Conservation (phyloP, 2,329 filamentous ascomycete species). For the Fusarium secorum region DNA sequence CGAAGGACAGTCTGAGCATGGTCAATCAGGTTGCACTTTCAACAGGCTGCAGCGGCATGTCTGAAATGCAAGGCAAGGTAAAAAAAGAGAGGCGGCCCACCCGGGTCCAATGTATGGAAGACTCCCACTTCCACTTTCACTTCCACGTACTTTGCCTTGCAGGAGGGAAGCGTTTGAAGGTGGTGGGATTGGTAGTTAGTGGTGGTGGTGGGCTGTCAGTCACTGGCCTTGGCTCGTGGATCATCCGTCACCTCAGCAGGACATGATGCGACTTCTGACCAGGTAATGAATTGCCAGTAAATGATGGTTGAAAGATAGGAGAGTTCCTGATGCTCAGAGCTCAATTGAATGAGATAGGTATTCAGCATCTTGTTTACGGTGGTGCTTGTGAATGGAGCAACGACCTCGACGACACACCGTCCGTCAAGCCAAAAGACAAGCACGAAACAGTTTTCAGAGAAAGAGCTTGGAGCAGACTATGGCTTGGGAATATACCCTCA, state of each 20-base stretch:
- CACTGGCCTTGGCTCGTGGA: conserved; percentile 13
- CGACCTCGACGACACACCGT: conserved; percentile 34
- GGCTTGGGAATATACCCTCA: not conserved
- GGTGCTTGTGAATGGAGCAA: not conserved
- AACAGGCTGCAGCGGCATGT: conserved; percentile 26
- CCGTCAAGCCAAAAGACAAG: conserved; percentile 11
- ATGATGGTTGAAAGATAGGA: not conserved
- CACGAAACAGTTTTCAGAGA: conserved; percentile 9
- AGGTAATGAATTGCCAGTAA: not conserved
- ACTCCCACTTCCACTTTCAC: not conserved
- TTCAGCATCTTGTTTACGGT: not conserved
- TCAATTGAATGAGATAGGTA: not conserved
- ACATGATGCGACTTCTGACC: conserved; percentile 14
- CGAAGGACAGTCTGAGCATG: not conserved
- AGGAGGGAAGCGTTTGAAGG: conserved; percentile 10
- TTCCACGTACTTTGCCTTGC: not conserved
- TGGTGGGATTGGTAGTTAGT: conserved; percentile 1
- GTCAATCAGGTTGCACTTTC: not conserved
- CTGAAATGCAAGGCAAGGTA: conserved; percentile 22
- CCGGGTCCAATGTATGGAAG: conserved; percentile 5
- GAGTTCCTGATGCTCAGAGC: not conserved
- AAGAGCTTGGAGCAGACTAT: not conserved
- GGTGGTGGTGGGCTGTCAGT: conserved; percentile 26
- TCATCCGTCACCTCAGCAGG: conserved; percentile 19
- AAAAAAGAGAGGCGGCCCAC: conserved; percentile 4